Evolutionary conservation across 257 asterid species (phyloP).

Genomic region (Galeopsis tetrahit): DNA sequence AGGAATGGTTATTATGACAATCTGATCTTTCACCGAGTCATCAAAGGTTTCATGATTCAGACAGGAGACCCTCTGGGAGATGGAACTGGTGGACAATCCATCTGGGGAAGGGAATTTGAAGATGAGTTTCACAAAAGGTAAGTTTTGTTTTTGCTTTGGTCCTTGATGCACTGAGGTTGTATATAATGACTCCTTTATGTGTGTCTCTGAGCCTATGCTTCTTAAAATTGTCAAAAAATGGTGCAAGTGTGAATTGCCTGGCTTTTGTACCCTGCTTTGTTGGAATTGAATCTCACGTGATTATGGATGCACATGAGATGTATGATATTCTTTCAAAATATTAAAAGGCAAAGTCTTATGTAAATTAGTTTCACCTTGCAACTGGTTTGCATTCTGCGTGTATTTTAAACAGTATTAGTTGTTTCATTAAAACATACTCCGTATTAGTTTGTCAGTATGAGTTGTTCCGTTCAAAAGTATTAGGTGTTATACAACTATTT

Average conservation of each 20-base stretch:
- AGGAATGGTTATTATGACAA: constrained; percentile 94
- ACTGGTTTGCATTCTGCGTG: too few species aligned
- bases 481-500: too few species aligned
- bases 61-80: constrained; percentile 99
- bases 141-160: constrained; percentile 22
- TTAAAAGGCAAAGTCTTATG: background rate
- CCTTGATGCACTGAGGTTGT: background rate
- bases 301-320: background rate
- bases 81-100: constrained; percentile 99
- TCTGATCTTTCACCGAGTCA: constrained; percentile 94
- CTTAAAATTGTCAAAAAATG: background rate
- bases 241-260: constrained; percentile 8
- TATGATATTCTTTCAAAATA: background rate
- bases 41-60: constrained; percentile 96
- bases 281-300: constrained; percentile 8
- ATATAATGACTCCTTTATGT: background rate
- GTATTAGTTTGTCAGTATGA: too few species aligned
- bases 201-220: constrained; percentile 11
- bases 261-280: constrained; percentile 21
- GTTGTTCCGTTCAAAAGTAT: too few species aligned
- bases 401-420: too few species aligned
- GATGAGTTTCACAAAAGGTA: constrained; percentile 98
- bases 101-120: constrained; percentile 99
- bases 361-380: too few species aligned
- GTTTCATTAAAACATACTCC: too few species aligned